phyloP scores from a whole-genome alignment of 2,329 filamentous ascomycete genomes.

The Ophiocordyceps unilateralis region DNA sequence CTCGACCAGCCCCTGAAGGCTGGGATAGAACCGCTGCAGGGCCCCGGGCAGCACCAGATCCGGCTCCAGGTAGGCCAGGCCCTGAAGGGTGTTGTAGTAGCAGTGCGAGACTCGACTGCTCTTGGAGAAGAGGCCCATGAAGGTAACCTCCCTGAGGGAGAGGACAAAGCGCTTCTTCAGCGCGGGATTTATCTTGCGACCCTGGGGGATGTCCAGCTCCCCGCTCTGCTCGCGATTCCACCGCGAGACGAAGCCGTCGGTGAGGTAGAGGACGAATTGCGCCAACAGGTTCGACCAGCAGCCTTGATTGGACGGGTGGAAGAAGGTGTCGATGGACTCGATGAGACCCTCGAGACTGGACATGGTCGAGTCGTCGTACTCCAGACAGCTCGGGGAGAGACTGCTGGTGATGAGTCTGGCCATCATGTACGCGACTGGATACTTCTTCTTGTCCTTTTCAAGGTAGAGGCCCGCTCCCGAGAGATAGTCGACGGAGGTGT shows the following conservation, averaged over 20 bases:
- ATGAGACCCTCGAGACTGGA: conserved; percentile 79
- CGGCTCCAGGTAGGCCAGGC: conserved; percentile 78
- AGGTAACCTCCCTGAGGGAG: conserved; percentile 78
- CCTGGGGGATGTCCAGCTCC: conserved; percentile 71
- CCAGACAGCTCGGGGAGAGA: conserved; percentile 66
- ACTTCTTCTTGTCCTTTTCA: conserved; percentile 85
- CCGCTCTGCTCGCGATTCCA: conserved; percentile 93
- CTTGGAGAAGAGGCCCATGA: conserved; percentile 97
- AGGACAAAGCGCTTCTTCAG: conserved; percentile 80
- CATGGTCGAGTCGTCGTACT: conserved; percentile 62
- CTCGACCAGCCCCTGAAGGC: conserved; percentile 89
- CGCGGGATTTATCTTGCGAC: conserved; percentile 62
- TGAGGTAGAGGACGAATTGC: conserved; percentile 80
- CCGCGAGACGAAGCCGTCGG: conserved; percentile 91
- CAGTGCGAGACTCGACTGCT: conserved; percentile 82
- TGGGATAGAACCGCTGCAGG: conserved; percentile 89
- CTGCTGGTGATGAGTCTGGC: conserved; percentile 89
- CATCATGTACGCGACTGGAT: conserved; percentile 81
- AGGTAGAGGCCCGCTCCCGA: conserved; percentile 73
- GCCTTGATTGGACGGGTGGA: conserved; percentile 93
- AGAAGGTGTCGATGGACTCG: conserved; percentile 93
- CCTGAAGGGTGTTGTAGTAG: conserved; percentile 78
- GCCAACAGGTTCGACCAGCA: conserved; percentile 79
- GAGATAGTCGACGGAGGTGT: conserved; percentile 68
- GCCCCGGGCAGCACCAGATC: conserved; percentile 84